Evolutionary conservation across 2,329 filamentous ascomycete species (phyloP), one percentile per base, ranked within the genome.

Genomic region (Xylariaceae sp.): DNA sequence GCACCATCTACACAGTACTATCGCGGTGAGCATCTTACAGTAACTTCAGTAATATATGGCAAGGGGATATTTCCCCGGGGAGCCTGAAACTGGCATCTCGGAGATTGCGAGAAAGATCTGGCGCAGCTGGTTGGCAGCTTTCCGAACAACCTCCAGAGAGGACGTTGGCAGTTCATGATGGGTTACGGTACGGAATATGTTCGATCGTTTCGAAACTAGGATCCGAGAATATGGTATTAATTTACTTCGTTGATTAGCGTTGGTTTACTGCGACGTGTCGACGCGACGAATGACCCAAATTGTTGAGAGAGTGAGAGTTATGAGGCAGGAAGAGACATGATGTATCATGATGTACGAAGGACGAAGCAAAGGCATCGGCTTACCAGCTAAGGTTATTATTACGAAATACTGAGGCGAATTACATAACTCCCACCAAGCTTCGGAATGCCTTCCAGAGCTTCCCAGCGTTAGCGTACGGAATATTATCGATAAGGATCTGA

Each of bases 1-100:
- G 34, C 60, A 54, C 23, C 50, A 55, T 37, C 8, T 39, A 23
- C 48, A 13, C 18, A 44, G 13, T 8, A 54, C 48, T 52, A 49
- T 42, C n/a, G 15, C 17, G 18, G 42, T 13, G 18, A 35, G 52
- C 39, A 13, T 55, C 66, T 64, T 76, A 81, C 79, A 62, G 79
- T 80, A 58, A 81, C 78, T 70, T 81, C 79, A 57, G 79, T 81
- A 69, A 86, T 85, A 68, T 83, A 85, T 0, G 83, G 83, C 74
- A 85, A 78, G 13, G 83, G 82, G 59, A 85, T 80, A 62, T 63
- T 53, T 15, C 59, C 68, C 51, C 53, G 63, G 13, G 71, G 70
- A 35, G 66, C 37, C 50, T 77, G 74, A 54, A 68, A 68, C 11
- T 67, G 63, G 8, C 69, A 69, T 56, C 71, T 72, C 5, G 75